Evolutionary conservation across 805 yeast genomes (phyloP).

Genomic region (Candida khao-thaluensis): DNA sequence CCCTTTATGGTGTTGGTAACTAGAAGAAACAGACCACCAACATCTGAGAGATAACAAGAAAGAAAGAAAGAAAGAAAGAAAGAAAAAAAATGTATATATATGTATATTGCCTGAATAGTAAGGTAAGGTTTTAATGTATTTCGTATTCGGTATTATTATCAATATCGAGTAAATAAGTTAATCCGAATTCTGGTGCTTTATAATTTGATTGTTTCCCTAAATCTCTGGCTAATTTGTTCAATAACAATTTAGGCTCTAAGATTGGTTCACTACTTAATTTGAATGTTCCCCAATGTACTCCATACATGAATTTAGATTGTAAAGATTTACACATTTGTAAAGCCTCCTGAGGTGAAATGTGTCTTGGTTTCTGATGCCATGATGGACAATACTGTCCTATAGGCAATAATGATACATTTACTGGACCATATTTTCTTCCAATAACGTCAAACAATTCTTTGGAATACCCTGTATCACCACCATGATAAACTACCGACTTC

Average conservation of each 20-base stretch:
- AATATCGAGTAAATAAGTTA: slow-evolving; percentile 56
- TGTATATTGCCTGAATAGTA: not conserved
- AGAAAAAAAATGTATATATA: no score
- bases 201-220: slow-evolving; percentile 38
- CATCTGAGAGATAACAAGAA: no score
- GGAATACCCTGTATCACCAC: slow-evolving; percentile 94
- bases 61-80: no score
- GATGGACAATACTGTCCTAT: slow-evolving; percentile 95
- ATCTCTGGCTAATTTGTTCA: slow-evolving; percentile 51
- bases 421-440: slow-evolving; percentile 57
- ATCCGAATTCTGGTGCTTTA: slow-evolving; percentile 73
- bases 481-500: slow-evolving; percentile 77
- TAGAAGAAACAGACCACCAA: no score
- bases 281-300: slow-evolving; percentile 97
- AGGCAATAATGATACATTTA: slow-evolving; percentile 69
- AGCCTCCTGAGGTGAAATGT: slow-evolving; percentile 79
- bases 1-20: slow-evolving; percentile 6
- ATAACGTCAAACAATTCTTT: slow-evolving; percentile 68
- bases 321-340: slow-evolving; percentile 63
- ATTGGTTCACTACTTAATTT: slow-evolving; percentile 85
- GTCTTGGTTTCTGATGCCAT: slow-evolving; percentile 92
- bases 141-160: slow-evolving; percentile 15
- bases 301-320: slow-evolving; percentile 62
- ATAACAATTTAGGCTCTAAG: slow-evolving; percentile 70
- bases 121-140: slow-evolving; percentile 5